A percentile compares a stretch with the other conserved stretches of the same genome.
phyloP scores from a whole-genome alignment of 108 stramenopile species.

The Pinguiococcus pyrenoidosus region DNA sequence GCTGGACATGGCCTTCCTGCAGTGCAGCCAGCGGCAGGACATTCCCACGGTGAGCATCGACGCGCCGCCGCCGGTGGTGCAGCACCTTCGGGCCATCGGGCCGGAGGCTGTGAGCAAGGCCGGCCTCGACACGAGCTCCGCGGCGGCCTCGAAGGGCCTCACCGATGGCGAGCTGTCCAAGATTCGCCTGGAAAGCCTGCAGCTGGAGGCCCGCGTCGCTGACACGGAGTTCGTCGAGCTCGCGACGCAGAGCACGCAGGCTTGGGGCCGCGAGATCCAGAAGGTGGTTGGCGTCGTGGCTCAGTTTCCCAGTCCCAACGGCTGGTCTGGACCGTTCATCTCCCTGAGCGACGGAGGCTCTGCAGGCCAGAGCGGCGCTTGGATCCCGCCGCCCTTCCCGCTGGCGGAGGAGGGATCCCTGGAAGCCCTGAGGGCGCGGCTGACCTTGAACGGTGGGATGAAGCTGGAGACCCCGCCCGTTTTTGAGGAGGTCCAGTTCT shows the following conservation, averaged over 20 bases:
- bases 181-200: conserved; percentile 20
- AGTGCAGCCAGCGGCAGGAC: conserved; percentile 17
- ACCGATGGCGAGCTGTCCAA: too few relatives aligned
- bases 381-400: conserved; percentile 5
- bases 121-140: conserved; percentile 1
- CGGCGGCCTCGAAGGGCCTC: background rate
- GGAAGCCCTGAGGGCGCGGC: conserved; percentile 33
- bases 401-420: conserved; percentile 31
- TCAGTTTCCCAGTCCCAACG: background rate
- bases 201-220: conserved; percentile 6
- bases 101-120: too few relatives aligned
- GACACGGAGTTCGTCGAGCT: conserved; percentile 23
- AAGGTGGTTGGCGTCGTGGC: conserved; percentile 20
- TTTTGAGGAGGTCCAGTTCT: conserved; percentile 32
- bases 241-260: conserved; percentile 10
- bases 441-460: conserved; percentile 25
- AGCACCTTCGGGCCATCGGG: too few relatives aligned
- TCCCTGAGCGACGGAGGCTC: background rate
- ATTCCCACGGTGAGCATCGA: conserved; percentile 16
- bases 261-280: conserved; percentile 4
- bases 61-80: conserved; percentile 9
- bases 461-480: conserved; percentile 20
- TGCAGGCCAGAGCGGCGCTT: too few relatives aligned
- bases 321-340: background rate
- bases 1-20: conserved; percentile 24